phyloP scores from a whole-genome alignment of 2,329 filamentous ascomycete species.

The Sporothrix inflata region DNA sequence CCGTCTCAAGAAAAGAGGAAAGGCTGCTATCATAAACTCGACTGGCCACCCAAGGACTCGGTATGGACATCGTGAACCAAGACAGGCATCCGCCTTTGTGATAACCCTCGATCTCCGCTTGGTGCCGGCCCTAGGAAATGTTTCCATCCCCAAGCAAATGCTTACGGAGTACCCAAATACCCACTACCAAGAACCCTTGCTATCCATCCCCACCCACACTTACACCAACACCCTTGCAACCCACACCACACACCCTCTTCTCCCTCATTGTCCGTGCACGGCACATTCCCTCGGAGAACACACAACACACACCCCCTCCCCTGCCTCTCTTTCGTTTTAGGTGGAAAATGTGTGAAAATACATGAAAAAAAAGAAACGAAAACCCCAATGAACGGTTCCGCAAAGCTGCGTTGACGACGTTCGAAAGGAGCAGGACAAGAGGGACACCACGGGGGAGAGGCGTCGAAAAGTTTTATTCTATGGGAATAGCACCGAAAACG shows the following conservation, averaged over 20 bases:
- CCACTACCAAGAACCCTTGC: not conserved
- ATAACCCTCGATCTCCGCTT: not conserved
- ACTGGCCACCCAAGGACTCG: not conserved
- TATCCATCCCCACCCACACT: not conserved
- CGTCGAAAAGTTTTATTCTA: not conserved
- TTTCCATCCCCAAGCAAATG: slow-evolving; percentile 5
- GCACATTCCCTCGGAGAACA: not conserved
- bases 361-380: not conserved
- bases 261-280: not conserved
- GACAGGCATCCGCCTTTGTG: too few species aligned
- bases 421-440: not conserved
- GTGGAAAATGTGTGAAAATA: not conserved
- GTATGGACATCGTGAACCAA: not conserved
- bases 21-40: not conserved
- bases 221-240: not conserved
- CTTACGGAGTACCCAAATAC: not conserved
- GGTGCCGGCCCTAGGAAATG: slow-evolving; percentile 1
- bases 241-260: not conserved
- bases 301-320: not conserved
- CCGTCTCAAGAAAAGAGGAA: too few species aligned
- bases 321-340: not conserved
- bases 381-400: not conserved
- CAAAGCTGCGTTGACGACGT: not conserved
- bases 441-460: not conserved
- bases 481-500: not conserved